Evolutionary conservation across 2,329 filamentous ascomycete species (phyloP).

Genomic region (Didymella sp.): DNA sequence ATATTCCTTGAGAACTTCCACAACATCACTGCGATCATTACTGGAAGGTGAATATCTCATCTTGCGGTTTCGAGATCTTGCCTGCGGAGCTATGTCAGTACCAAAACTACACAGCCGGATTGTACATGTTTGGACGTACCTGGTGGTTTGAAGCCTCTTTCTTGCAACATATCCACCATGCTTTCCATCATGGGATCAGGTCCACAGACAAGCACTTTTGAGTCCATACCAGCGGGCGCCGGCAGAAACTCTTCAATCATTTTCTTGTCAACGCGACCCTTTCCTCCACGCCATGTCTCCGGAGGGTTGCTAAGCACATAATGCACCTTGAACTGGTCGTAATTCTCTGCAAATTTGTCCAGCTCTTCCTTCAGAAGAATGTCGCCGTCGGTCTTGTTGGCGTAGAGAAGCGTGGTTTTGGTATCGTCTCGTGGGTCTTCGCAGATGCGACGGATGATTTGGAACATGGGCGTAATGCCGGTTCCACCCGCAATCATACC

Average conservation of each 20-base stretch:
- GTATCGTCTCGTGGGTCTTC: conserved; percentile 66
- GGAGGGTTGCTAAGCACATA: conserved; percentile 58
- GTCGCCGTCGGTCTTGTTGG: conserved; percentile 65
- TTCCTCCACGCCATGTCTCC: conserved; percentile 16
- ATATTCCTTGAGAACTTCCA: not conserved
- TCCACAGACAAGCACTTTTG: conserved; percentile 66
- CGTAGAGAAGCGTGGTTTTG: conserved; percentile 64
- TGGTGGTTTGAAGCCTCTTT: conserved; percentile 24
- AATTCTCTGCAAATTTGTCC: conserved; percentile 59
- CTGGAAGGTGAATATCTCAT: conserved; percentile 64
- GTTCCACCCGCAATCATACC: conserved; percentile 64
- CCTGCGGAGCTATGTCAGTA: not conserved
- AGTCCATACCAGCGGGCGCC: conserved; percentile 49
- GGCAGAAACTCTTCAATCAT: conserved; percentile 61
- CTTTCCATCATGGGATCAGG: conserved; percentile 51
- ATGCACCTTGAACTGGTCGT: conserved; percentile 63
- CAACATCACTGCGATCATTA: not conserved
- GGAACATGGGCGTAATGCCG: conserved; percentile 65
- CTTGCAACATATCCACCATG: conserved; percentile 19
- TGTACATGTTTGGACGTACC: conserved; percentile 7
- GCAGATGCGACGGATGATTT: conserved; percentile 68
- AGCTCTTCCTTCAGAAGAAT: conserved; percentile 65
- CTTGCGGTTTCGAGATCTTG: conserved; percentile 59
- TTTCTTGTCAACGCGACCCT: conserved; percentile 50
- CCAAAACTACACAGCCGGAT: not conserved